Evolutionary conservation across 192 early-diverging fungal species (phyloP).

Genomic region (Rhizophlyctis rosea): DNA sequence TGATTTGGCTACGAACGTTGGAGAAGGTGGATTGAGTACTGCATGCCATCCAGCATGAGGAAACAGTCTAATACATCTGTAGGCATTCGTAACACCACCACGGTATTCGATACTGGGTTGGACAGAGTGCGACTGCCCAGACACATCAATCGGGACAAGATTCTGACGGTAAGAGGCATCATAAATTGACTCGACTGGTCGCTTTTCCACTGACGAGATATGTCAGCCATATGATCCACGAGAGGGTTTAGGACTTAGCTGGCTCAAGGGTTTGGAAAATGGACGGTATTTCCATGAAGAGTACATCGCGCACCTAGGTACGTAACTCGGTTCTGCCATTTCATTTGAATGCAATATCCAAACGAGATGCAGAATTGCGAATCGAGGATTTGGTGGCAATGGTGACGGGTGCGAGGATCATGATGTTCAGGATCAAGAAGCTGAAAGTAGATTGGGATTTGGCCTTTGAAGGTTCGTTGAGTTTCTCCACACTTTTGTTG

Average conservation of each 20-base stretch:
- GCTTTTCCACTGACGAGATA: too few species aligned
- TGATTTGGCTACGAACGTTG: conserved; percentile 91
- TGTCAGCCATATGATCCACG: conserved; percentile 65
- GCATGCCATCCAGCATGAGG: too few species aligned
- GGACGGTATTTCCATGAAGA: conserved; percentile 77
- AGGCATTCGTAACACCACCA: conserved; percentile 91
- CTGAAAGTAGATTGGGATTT: conserved; percentile 83
- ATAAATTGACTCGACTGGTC: background rate
- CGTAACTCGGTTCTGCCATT: background rate
- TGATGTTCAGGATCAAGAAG: conserved; percentile 68
- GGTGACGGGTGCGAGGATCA: conserved; percentile 74
- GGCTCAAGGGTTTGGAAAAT: conserved; percentile 76
- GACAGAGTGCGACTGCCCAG: conserved; percentile 84
- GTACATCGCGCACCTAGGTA: conserved; percentile 80
- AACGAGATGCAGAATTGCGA: conserved; percentile 50
- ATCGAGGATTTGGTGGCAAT: conserved; percentile 83
- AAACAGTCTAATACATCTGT: too few species aligned
- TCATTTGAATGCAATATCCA: background rate
- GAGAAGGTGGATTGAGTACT: conserved; percentile 55
- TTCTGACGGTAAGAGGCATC: conserved; percentile 58
- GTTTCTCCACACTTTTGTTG: background rate
- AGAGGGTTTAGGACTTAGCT: conserved; percentile 81
- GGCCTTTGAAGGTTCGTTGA: conserved; percentile 51
- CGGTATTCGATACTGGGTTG: conserved; percentile 78
- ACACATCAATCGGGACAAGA: conserved; percentile 78